Evolutionary conservation across 768 basidiomycete genomes (phyloP).

Genomic region (Scleroderma citrinum): DNA sequence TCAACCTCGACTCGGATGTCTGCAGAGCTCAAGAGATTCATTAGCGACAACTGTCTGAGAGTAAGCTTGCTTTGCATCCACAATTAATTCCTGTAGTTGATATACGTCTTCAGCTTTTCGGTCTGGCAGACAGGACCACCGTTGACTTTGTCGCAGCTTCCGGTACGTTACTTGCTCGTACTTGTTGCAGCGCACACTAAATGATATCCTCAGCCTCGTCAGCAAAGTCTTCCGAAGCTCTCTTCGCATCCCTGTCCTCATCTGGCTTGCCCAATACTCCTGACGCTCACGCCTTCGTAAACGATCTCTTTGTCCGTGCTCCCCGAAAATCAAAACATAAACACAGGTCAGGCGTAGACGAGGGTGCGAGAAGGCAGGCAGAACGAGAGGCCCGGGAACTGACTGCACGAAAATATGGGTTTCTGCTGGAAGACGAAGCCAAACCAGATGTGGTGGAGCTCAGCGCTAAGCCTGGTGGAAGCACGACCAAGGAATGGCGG

Average conservation of each 20-base stretch:
- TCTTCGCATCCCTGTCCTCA: conserved; percentile 68
- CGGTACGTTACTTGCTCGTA: conserved; percentile 40
- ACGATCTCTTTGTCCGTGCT: conserved; percentile 67
- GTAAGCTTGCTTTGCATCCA: conserved; percentile 34
- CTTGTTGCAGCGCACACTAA: conserved; percentile 1
- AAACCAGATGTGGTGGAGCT: conserved; percentile 35
- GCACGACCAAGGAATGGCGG: conserved; percentile 42
- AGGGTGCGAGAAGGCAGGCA: conserved; percentile 52
- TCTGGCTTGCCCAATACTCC: conserved; percentile 79
- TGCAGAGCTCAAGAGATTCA: conserved; percentile 60
- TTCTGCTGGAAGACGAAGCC: conserved; percentile 78
- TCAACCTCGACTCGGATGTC: conserved; percentile 40
- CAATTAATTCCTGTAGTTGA: conserved; percentile 1
- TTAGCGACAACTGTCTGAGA: conserved; percentile 71
- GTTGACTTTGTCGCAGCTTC: conserved; percentile 85
- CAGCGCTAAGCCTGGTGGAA: conserved; percentile 20
- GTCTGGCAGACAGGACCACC: conserved; percentile 76
- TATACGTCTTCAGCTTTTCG: conserved; percentile 55
- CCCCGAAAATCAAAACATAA: conserved; percentile 78
- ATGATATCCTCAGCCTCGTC: conserved; percentile 48
- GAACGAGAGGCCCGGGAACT: conserved; percentile 72
- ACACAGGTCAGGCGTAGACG: conserved; percentile 34
- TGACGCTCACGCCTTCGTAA: conserved; percentile 74
- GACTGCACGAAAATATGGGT: conserved; percentile 67
- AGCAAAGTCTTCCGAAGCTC: conserved; percentile 71